Evolutionary conservation across 306 rosid genomes (phyloP).

Genomic region (Dicorynia guianensis): DNA sequence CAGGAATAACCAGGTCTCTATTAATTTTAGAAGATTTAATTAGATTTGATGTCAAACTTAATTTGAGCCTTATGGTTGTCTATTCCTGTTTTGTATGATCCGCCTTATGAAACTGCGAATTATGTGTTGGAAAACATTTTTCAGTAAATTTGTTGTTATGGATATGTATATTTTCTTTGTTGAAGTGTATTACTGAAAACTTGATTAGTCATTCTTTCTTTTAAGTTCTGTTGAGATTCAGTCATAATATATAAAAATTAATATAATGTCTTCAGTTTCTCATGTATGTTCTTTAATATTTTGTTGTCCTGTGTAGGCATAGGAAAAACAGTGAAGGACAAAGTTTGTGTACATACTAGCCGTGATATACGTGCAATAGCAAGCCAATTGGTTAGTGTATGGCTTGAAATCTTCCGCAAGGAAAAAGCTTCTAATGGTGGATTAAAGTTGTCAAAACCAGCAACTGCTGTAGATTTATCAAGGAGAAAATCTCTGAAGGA

Average conservation of each 20-base stretch:
- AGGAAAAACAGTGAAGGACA: slow-evolving; percentile 97
- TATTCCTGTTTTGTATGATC: slow-evolving; percentile 23
- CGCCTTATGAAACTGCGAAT: slow-evolving; percentile 26
- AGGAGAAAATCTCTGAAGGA: slow-evolving; percentile 77
- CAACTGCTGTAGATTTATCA: slow-evolving; percentile 64
- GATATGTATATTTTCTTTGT: not conserved
- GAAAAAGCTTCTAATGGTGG: slow-evolving; percentile 91
- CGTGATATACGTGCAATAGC: slow-evolving; percentile 99
- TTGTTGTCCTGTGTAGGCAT: slow-evolving; percentile 70
- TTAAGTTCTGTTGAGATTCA: slow-evolving; percentile 15
- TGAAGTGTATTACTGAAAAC: not conserved
- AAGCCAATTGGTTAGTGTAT: slow-evolving; percentile 93
- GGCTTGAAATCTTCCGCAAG: slow-evolving; percentile 99
- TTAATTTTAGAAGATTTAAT: slow-evolving; percentile 30
- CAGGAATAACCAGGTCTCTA: slow-evolving; percentile 5
- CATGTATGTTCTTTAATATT: slow-evolving; percentile 32
- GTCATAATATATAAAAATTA: slow-evolving; percentile 16
- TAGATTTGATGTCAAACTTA: slow-evolving; percentile 26
- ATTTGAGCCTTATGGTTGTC: slow-evolving; percentile 22
- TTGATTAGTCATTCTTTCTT: not conserved
- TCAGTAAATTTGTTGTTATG: slow-evolving; percentile 1
- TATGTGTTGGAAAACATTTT: slow-evolving; percentile 32
- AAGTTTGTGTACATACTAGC: slow-evolving; percentile 99
- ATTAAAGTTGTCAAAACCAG: slow-evolving; percentile 71
- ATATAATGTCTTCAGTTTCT: slow-evolving; percentile 31